A percentile compares a stretch with the other conserved stretches of the same genome.
Conservation (phyloP, 441 rosid species). For the Pelargonium fulgidum region DNA sequence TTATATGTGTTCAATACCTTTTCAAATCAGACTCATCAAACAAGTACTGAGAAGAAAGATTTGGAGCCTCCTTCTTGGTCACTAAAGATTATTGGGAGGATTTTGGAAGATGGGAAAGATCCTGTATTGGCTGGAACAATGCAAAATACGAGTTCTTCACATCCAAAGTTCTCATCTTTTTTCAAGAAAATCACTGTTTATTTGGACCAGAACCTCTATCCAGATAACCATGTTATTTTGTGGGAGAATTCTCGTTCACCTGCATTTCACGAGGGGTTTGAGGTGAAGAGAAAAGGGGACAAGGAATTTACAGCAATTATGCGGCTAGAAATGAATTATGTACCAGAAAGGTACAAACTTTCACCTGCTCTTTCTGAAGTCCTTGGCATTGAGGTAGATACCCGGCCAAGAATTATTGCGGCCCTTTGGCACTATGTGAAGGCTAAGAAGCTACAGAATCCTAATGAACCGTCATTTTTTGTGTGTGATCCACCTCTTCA, state of each 20-base stretch:
- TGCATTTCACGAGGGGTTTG: conserved; percentile 89
- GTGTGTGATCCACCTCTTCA: conserved; percentile 81
- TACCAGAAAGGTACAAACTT: conserved; percentile 85
- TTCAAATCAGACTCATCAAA: conserved; percentile 61
- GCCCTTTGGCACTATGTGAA: conserved; percentile 96
- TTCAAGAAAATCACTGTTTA: conserved; percentile 78
- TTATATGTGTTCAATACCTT: conserved; percentile 84
- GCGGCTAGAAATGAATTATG: conserved; percentile 77
- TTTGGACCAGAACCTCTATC: conserved; percentile 81
- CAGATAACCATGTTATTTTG: conserved; percentile 67
- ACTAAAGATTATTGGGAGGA: conserved; percentile 79
- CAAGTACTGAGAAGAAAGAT: conserved; percentile 57
- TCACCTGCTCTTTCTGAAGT: conserved; percentile 80
- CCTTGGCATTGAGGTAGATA: conserved; percentile 88
- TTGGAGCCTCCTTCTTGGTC: conserved; percentile 91
- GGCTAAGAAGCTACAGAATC: conserved; percentile 82
- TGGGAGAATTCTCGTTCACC: conserved; percentile 91
- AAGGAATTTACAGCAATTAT: conserved; percentile 71
- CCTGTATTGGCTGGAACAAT: conserved; percentile 65
- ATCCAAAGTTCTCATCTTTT: conserved; percentile 79
- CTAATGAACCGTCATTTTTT: conserved; percentile 77
- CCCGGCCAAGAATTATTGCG: conserved; percentile 79
- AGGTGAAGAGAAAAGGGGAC: conserved; percentile 91
- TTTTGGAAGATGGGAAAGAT: conserved; percentile 85
- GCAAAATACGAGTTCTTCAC: conserved; percentile 51